Percentiles rank a stretch among this genome's conserved stretches.
Conservation (phyloP, 2,329 filamentous ascomycete species). For the Penicillium sp. region DNA sequence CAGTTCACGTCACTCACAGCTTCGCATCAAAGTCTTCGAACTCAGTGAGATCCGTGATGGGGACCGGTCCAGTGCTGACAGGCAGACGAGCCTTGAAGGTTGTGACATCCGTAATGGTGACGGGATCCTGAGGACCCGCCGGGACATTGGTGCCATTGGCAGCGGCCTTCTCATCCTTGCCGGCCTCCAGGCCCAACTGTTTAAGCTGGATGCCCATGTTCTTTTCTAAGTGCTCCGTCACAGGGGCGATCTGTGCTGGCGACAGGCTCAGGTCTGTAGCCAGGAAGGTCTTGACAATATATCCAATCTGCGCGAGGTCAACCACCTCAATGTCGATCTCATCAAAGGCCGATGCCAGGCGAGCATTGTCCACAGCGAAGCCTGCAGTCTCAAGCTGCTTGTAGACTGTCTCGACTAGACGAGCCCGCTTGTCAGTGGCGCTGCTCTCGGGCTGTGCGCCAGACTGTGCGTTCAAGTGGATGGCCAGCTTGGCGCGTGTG, state of each 20-base stretch:
- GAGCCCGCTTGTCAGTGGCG: slow-evolving; percentile 49
- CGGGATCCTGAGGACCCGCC: slow-evolving; percentile 47
- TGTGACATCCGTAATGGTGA: slow-evolving; percentile 75
- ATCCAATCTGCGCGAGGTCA: slow-evolving; percentile 56
- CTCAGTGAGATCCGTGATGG: slow-evolving; percentile 75
- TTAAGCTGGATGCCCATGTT: slow-evolving; percentile 52
- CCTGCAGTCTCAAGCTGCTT: slow-evolving; percentile 55
- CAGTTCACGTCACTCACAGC: slow-evolving; percentile 67
- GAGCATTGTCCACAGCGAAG: slow-evolving; percentile 47
- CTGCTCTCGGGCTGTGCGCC: slow-evolving; percentile 45
- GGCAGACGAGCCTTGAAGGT: slow-evolving; percentile 77
- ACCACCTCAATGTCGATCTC: slow-evolving; percentile 51
- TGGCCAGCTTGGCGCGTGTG: slow-evolving; percentile 77
- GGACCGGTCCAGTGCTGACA: slow-evolving; percentile 72
- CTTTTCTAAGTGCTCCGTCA: slow-evolving; percentile 56
- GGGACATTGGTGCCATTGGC: slow-evolving; percentile 38
- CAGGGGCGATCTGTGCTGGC: slow-evolving; percentile 52
- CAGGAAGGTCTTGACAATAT: slow-evolving; percentile 58
- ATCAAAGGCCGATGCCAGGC: slow-evolving; percentile 50
- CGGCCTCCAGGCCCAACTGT: slow-evolving; percentile 46
- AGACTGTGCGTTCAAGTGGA: slow-evolving; percentile 80
- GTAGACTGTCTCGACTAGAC: slow-evolving; percentile 47
- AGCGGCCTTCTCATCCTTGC: slow-evolving; percentile 33
- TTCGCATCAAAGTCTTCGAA: slow-evolving; percentile 88
- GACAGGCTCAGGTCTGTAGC: slow-evolving; percentile 53